Evolutionary conservation across 345 rosid species (phyloP).

Genomic region (Reutealis trisperma): DNA sequence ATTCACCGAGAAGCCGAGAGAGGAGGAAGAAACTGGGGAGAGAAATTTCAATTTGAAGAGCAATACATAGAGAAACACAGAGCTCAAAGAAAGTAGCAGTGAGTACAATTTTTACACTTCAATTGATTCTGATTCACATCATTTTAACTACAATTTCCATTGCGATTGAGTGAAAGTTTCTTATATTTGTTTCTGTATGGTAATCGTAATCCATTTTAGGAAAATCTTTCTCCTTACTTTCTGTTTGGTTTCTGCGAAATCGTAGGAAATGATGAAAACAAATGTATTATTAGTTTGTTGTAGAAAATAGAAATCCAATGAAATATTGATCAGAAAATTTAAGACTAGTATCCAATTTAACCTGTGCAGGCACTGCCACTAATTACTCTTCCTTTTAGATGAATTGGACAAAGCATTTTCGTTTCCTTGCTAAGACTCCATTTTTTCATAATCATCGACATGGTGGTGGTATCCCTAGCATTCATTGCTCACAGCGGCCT

Average conservation of each 20-base stretch:
- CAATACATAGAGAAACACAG: background rate
- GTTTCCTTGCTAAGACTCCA: conserved; percentile 1
- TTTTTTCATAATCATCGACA: background rate
- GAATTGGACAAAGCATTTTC: conserved; percentile 9
- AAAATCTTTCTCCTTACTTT: too few species aligned
- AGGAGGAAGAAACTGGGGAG: background rate
- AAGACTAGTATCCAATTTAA: background rate
- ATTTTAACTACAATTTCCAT: too few species aligned
- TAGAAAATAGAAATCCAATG: background rate
- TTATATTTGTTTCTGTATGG: too few species aligned
- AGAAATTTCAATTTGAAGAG: too few species aligned
- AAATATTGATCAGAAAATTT: background rate
- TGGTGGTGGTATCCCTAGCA: too few species aligned
- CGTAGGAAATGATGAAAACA: background rate
- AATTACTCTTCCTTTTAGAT: background rate
- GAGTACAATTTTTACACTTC: background rate
- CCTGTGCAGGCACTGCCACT: background rate
- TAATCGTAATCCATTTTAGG: too few species aligned
- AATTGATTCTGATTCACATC: too few species aligned
- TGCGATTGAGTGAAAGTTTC: background rate
- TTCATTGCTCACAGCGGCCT: conserved; percentile 3
- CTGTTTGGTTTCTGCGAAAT: background rate
- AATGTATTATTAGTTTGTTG: background rate
- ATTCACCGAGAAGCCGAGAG: background rate
- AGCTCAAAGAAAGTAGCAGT: background rate